These are phyloP conservation scores for Penicillium griseofulvum DNA, from an alignment of 2,329 filamentous ascomycete genomes.

Conservation along the genomic window DNA sequence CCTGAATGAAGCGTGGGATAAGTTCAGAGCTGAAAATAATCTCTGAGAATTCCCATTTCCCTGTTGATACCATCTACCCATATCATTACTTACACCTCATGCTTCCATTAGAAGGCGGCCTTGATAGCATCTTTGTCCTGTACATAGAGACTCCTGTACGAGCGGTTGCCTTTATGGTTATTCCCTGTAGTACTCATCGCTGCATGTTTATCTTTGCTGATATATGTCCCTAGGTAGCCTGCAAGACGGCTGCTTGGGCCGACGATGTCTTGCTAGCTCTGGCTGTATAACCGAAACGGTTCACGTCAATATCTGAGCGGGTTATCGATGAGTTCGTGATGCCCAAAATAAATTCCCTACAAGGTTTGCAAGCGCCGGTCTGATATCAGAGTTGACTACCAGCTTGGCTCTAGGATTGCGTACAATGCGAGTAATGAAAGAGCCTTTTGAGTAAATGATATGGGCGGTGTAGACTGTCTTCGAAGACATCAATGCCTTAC, in stretches of 20 bases:
- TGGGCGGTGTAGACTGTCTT: neutral
- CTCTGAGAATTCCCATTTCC: constrained; percentile 38
- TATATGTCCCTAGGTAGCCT: no score
- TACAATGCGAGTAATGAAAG: neutral
- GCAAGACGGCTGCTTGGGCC: no score
- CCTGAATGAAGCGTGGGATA: constrained; percentile 67
- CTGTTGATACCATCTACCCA: constrained; percentile 6
- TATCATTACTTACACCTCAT: constrained; percentile 1
- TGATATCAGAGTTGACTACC: neutral
- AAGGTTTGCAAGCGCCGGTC: neutral
- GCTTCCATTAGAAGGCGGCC: neutral
- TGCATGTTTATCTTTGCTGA: no score
- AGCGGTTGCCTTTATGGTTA: neutral
- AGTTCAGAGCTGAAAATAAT: constrained; percentile 63
- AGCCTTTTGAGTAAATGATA: neutral
- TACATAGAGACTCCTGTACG: neutral
- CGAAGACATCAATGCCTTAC: neutral
- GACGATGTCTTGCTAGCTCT: no score
- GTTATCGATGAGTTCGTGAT: no score
- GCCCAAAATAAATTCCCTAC: no score
- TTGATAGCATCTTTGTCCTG: constrained; percentile 1
- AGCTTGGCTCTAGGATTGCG: neutral
- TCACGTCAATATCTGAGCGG: no score
- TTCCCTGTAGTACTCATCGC: neutral
- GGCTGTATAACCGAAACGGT: no score